phyloP scores from a whole-genome alignment of 2,329 filamentous ascomycete species.

The Xylaria arbuscula region DNA sequence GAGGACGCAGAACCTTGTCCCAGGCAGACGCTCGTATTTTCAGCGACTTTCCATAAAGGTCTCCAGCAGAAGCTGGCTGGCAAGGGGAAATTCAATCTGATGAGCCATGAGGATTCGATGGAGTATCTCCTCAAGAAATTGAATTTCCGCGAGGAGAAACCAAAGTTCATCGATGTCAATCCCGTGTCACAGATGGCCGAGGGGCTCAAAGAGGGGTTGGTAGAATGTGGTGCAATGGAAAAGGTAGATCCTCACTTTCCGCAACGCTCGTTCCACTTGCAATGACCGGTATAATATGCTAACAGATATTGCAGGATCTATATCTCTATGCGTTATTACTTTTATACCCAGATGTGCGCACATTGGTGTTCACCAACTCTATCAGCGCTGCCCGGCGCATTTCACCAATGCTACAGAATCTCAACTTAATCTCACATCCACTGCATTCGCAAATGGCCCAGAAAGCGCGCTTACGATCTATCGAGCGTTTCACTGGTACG shows the following conservation, averaged over 20 bases:
- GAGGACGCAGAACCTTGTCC: slow-evolving; percentile 59
- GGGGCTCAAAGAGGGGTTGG: slow-evolving; percentile 84
- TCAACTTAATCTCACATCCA: slow-evolving; percentile 79
- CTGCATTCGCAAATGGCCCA: slow-evolving; percentile 96
- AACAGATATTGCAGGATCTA: slow-evolving; percentile 71
- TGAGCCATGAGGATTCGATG: slow-evolving; percentile 83
- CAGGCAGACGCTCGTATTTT: slow-evolving; percentile 94
- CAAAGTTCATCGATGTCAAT: slow-evolving; percentile 92
- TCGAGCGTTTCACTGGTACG: slow-evolving; percentile 85
- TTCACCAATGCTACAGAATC: slow-evolving; percentile 83
- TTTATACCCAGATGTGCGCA: slow-evolving; percentile 82
- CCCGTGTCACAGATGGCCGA: slow-evolving; percentile 89
- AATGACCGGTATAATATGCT: slow-evolving; percentile 9
- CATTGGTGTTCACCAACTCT: slow-evolving; percentile 94
- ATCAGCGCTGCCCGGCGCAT: slow-evolving; percentile 91
- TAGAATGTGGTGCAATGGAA: slow-evolving; percentile 92
- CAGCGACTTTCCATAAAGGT: slow-evolving; percentile 92
- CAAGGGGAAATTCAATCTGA: slow-evolving; percentile 74
- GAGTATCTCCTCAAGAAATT: slow-evolving; percentile 92
- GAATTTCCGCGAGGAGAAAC: slow-evolving; percentile 84
- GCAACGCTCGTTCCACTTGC: not conserved
- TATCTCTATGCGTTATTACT: slow-evolving; percentile 91
- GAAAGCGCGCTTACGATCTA: slow-evolving; percentile 90
- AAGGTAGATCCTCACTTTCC: slow-evolving; percentile 67
- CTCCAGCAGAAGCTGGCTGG: slow-evolving; percentile 91